A percentile compares a stretch with the other conserved stretches of the same genome.
Conservation (phyloP, 2,329 filamentous ascomycete genomes). For the Juglanconis oblonga region DNA sequence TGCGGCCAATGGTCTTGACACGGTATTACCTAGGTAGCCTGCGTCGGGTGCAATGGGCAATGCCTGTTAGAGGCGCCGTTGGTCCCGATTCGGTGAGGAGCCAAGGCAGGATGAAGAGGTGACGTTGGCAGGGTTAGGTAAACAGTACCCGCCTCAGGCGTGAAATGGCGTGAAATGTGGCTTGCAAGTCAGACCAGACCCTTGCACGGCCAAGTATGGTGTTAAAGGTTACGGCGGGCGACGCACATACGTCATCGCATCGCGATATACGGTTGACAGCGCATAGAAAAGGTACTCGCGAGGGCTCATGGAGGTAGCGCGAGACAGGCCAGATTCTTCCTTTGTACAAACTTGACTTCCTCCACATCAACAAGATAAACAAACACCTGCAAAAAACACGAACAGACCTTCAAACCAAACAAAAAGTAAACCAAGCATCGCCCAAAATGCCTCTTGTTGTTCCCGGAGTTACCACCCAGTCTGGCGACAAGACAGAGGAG, state of each 20-base stretch:
- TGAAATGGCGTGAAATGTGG: no score
- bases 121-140: constrained; percentile 6
- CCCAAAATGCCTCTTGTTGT: constrained; percentile 64
- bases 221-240: no score
- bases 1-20: no score
- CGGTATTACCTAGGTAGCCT: no score
- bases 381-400: neutral
- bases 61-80: no score
- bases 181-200: no score
- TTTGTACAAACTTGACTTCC: neutral
- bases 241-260: constrained; percentile 10
- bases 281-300: neutral
- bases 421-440: neutral
- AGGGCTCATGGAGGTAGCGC: neutral
- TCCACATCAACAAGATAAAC: neutral
- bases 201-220: no score
- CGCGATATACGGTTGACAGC: neutral
- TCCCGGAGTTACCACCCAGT: constrained; percentile 50
- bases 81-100: no score
- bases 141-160: no score
- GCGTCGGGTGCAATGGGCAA: no score
- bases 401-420: neutral
- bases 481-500: constrained; percentile 47
- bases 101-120: no score
- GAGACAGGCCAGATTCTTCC: neutral